Base-by-base conservation (phyloP, 2,329 filamentous ascomycete genomes). In the Tolypocladium tropicale region DNA sequence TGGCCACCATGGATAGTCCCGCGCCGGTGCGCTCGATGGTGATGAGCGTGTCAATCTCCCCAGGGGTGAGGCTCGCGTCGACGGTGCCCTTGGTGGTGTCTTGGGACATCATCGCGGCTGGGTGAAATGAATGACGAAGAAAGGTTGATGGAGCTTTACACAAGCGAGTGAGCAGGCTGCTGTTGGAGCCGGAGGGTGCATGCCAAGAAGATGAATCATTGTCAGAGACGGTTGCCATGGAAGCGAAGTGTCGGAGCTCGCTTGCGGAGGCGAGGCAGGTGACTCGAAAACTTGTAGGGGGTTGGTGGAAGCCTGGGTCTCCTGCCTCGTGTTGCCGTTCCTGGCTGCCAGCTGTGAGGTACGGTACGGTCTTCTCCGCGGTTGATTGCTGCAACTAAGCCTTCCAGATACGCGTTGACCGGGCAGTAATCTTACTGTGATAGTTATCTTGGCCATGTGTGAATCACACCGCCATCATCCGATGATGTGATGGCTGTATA, bases 21-120 rank as follows among this genome's bases (percentile, higher is more conserved):
- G 79, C 80, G 5, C 80, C 80, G 21, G 75, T 69, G 56, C 80
- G 71, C 66, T 83, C 80, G 53, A 81, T 73, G 39, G 72, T 70
- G 51, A 79, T 76, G 56, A 82, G 73, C 10, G 72, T 68, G 18
- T 72, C 64, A 43, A 77, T 71, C 57, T 79, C 66, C 9, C 68
- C 59, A 4, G 63, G 55, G 11, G 68, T 67, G 23, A 78, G 67
- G 33, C 54, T 59, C 18, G 59, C 58, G 7, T 58, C 62, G 33
- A 28, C 46, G 4, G 46, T 9, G 46, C 25, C 25, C 46, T 3
- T 30, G 46, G 16, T 32, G 28, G 7, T 12, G 30, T 9, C 16
- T 9, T 49, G 4, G 28, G 12, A 2, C 28, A 12, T n/a, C 16
- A 12, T 49, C n/a, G n/a, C n/a, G n/a, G n/a, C n/a, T n/a, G n/a